Base-by-base conservation (phyloP, 306 rosid species). In the Castanea crenata region DNA sequence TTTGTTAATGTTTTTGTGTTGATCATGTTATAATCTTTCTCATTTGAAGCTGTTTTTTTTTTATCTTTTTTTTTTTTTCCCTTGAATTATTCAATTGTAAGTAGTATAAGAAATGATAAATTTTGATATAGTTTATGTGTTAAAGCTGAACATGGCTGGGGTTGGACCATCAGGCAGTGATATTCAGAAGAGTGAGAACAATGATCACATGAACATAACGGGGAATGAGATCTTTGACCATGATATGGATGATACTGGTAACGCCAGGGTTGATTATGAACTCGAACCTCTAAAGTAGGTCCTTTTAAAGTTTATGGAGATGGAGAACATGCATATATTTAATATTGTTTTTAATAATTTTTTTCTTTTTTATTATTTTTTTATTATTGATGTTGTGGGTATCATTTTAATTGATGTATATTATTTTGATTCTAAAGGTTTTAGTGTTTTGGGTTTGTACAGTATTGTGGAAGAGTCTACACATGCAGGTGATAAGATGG, bases 361-460 rank as follows among this genome's bases (percentile, higher is more conserved):
- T 29, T 5, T 63, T 27, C 12, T 27, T 63, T 27, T 19, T 25
- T 7, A 7, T 7, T 38, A 7, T 38, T 25, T 7, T 10, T 32
- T 18, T 65, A 25, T 32, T 31, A 15, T 65, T 7, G 16, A 27
- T 27, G 12, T 63, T 32, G 49, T 18, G 49, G 13, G 10, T 34
- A 6, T 65, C 20, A 16, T 64, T n/a, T 64, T 29, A 64, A 8
- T 68, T 15, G 4, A 21, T 18, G 19, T 38, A n/a, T 35, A 23
- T 41, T 18, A 46, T 73, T 3, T 56, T 63, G 25, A 35, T 63
- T 54, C 27, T 54, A 35, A 65, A 74, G 49, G 57, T 9, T 19
- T 74, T n/a, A 41, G 25, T 67, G 76, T 55, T 62, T 80, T 71
- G 44, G 65, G 64, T 9, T 29, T 67, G 23, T 35, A 69, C 82